Conservation (phyloP, 352 stramenopile genomes). For the Pythium aphanidermatum region DNA sequence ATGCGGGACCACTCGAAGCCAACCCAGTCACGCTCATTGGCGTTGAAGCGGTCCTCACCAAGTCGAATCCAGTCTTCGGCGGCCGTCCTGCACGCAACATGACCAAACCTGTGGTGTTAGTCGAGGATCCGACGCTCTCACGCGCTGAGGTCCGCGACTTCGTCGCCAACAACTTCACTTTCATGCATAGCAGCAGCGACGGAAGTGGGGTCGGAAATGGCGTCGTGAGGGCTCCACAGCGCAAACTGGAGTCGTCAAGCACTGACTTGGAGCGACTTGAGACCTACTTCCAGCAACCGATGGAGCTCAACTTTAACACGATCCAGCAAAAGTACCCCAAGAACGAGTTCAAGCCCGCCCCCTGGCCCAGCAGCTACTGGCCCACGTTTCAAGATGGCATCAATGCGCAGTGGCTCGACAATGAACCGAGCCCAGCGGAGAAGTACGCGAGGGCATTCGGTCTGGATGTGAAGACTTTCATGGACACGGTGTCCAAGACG, state of each 20-base stretch:
- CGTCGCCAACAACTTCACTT: background rate
- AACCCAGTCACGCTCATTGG: conserved; percentile 7
- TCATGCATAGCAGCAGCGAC: background rate
- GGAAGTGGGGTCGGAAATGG: too few species aligned
- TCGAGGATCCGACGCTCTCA: conserved; percentile 5
- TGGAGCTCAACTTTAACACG: conserved; percentile 17
- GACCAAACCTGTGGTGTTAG: background rate
- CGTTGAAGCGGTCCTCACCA: background rate
- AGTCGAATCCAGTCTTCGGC: conserved; percentile 6
- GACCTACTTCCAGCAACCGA: conserved; percentile 6
- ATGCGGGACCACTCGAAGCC: too few species aligned
- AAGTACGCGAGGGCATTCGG: conserved; percentile 21
- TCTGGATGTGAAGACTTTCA: conserved; percentile 12
- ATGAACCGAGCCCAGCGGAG: conserved; percentile 9
- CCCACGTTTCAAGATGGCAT: conserved; percentile 54
- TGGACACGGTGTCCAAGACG: conserved; percentile 12
- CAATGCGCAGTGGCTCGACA: conserved; percentile 34
- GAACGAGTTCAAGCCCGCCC: background rate
- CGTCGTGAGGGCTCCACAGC: background rate
- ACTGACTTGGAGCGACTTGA: conserved; percentile 14
- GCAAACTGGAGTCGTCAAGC: conserved; percentile 11
- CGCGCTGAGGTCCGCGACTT: conserved; percentile 2
- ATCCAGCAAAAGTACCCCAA: conserved; percentile 10
- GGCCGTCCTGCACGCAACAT: background rate
- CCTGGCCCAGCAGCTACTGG: conserved; percentile 63